A percentile compares a stretch with the other conserved stretches of the same genome.
These are phyloP conservation scores for Paraphaeosphaeria minitans DNA, from an alignment of 2,329 filamentous ascomycete species.

Conservation along the genomic window DNA sequence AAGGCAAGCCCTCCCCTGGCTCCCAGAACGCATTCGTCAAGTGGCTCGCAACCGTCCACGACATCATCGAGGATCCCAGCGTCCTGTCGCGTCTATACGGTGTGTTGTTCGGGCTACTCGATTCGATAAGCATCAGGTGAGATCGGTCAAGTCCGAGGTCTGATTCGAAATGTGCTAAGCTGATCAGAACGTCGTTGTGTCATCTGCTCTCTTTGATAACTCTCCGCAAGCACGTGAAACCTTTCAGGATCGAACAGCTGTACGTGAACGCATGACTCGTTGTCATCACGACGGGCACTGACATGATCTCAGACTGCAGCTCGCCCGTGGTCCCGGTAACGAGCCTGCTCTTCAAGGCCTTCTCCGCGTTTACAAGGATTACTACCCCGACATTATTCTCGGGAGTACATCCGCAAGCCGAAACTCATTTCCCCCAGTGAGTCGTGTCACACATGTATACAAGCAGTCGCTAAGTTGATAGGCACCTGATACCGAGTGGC, in stretches of 20 bases:
- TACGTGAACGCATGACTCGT: slow-evolving; percentile 22
- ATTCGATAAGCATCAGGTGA: slow-evolving; percentile 76
- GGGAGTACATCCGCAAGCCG: slow-evolving; percentile 63
- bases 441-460: slow-evolving; percentile 18
- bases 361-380: slow-evolving; percentile 84
- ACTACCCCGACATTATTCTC: slow-evolving; percentile 86
- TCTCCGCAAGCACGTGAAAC: slow-evolving; percentile 79
- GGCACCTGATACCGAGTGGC: slow-evolving; percentile 79
- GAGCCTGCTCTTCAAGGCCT: slow-evolving; percentile 77
- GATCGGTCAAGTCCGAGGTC: slow-evolving; percentile 12
- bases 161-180: slow-evolving; percentile 27
- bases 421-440: slow-evolving; percentile 46
- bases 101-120: slow-evolving; percentile 79
- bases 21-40: slow-evolving; percentile 74
- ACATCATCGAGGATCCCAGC: slow-evolving; percentile 67
- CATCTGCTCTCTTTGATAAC: slow-evolving; percentile 81
- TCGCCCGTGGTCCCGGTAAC: slow-evolving; percentile 58
- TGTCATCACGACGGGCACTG: slow-evolving; percentile 18
- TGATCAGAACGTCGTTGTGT: slow-evolving; percentile 60
- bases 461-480: slow-evolving; percentile 27
- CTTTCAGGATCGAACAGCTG: slow-evolving; percentile 79
- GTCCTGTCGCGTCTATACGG: slow-evolving; percentile 73
- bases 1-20: slow-evolving; percentile 72
- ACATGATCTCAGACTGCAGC: slow-evolving; percentile 50
- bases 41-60: slow-evolving; percentile 80